A percentile compares a stretch with the other conserved stretches of the same genome.
These are phyloP conservation scores for Emmonsiellopsis sp. DNA, from an alignment of 2,329 filamentous ascomycete species.

Conservation along the genomic window DNA sequence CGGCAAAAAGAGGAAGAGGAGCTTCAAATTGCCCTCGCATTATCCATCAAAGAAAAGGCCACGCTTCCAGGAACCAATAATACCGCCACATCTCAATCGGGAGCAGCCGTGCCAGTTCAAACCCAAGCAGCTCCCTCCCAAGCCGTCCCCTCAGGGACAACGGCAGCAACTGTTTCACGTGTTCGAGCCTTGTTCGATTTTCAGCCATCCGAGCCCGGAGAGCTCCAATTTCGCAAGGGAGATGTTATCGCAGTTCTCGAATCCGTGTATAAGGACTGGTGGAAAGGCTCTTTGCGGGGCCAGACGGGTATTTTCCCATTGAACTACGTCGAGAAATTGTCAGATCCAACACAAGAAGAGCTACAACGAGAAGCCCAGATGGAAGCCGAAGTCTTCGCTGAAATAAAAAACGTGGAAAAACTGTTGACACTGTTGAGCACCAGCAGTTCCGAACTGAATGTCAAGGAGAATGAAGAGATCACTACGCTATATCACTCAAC, in stretches of 20 bases:
- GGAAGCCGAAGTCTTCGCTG: conserved; percentile 70
- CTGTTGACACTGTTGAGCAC: conserved; percentile 84
- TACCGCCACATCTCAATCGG: conserved; percentile 27
- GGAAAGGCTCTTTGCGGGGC: conserved; percentile 88
- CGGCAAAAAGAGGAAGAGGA: conserved; percentile 95
- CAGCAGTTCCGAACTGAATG: conserved; percentile 65
- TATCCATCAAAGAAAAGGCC: conserved; percentile 82
- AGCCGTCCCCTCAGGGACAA: conserved; percentile 65
- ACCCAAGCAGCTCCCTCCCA: conserved; percentile 21
- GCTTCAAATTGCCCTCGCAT: conserved; percentile 85
- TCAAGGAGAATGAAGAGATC: conserved; percentile 95
- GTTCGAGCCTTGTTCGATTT: conserved; percentile 94
- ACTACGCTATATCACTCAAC: conserved; percentile 86
- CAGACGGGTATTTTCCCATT: conserved; percentile 96
- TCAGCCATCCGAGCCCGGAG: conserved; percentile 82
- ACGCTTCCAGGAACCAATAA: conserved; percentile 29
- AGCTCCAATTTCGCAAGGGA: conserved; percentile 91
- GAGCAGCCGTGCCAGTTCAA: conserved; percentile 23
- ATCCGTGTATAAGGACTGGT: conserved; percentile 99
- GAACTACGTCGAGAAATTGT: conserved; percentile 96
- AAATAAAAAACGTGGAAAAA: conserved; percentile 70
- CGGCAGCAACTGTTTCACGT: conserved; percentile 88
- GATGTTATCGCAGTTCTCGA: conserved; percentile 96
- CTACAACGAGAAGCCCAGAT: conserved; percentile 91
- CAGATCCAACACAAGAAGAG: conserved; percentile 90